Evolutionary conservation across 306 rosid species (phyloP), one percentile per base, ranked within the genome.

Genomic region (Citrullus mucosospermus): DNA sequence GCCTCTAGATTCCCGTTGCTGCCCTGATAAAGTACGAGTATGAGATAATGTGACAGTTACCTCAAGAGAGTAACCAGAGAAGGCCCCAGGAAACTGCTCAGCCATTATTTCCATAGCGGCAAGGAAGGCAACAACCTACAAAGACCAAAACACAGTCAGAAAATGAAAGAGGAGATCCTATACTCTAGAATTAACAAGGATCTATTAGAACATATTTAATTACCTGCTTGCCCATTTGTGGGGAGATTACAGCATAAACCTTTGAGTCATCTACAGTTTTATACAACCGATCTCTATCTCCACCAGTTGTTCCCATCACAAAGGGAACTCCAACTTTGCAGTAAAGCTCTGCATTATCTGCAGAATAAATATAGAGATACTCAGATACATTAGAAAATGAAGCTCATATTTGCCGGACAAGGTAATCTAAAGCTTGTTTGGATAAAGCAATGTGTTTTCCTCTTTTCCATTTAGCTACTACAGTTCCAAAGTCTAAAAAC

Each of bases 21-120:
- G 57, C 46, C 12, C 77, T 12, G n/a, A 38, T n/a, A 60, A 77
- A 78, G 3, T 72, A 20, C 25, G 20, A 71, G 57, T 11, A 77
- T 10, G 15, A 82, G n/a, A 18, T 41, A 76, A 11, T 4, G 65
- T 60, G 66, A 78, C 15, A 50, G 38, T 67, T 74, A 93, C 98
- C 97, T 93, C 90, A 50, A 93, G 86, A 53, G 93, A 90, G 85
- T 93, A 93, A 41, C 97, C 98, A 43, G 96, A 90, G 83, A 91
- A 91, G 80, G 98, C 98, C 70, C 96, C 97, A 80, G 98, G 97
- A 86, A 89, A 93, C 80, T 93, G 97, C 85, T 92, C 92, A 36
- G 95, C 93, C 98, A 95, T 89, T 51, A 89, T 90, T 80, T 94
- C 97, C 97, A 95, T 95, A 13, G 98, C 92, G n/a, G 97, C 97